These are phyloP conservation scores for Lactarius quietus DNA, from an alignment of 768 basidiomycete genomes.

Conservation along the genomic window DNA sequence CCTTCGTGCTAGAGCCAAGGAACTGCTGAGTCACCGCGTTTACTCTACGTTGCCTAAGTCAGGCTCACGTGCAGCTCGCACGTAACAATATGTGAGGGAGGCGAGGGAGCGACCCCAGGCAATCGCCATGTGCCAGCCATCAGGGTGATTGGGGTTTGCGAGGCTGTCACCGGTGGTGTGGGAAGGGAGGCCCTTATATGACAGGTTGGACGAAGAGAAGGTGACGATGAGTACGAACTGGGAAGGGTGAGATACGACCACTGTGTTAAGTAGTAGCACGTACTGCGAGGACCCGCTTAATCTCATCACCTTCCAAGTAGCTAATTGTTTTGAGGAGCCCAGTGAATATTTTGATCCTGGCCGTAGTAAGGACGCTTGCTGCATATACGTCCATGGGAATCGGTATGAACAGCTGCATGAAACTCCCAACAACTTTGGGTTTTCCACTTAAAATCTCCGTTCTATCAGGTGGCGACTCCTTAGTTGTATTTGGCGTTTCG, in stretches of 20 bases:
- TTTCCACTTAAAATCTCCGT: conserved; percentile 73
- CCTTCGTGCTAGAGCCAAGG: too few species aligned
- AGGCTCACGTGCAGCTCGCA: too few species aligned
- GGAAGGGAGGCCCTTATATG: conserved; percentile 91
- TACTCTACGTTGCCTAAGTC: too few species aligned
- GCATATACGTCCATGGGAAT: conserved; percentile 98
- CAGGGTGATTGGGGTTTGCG: too few species aligned
- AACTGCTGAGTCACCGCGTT: too few species aligned
- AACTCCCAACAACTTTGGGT: conserved; percentile 72
- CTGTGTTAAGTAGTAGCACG: conserved; percentile 30
- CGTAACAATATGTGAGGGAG: too few species aligned
- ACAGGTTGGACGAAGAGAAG: conserved; percentile 91
- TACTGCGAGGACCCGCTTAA: conserved; percentile 77
- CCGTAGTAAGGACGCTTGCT: conserved; percentile 87
- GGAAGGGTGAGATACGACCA: conserved; percentile 15
- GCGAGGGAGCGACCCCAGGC: too few species aligned
- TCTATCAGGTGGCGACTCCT: conserved; percentile 50
- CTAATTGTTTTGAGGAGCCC: conserved; percentile 88
- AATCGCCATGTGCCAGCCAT: too few species aligned
- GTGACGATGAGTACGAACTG: conserved; percentile 93
- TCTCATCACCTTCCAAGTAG: conserved; percentile 73
- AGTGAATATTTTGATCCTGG: conserved; percentile 85
- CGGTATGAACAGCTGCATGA: conserved; percentile 86
- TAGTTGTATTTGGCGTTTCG: conserved; percentile 22
- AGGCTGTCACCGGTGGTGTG: too few species aligned